Evolutionary conservation across 805 yeast genomes (phyloP).

Genomic region (Starmerella sirachaensis): DNA sequence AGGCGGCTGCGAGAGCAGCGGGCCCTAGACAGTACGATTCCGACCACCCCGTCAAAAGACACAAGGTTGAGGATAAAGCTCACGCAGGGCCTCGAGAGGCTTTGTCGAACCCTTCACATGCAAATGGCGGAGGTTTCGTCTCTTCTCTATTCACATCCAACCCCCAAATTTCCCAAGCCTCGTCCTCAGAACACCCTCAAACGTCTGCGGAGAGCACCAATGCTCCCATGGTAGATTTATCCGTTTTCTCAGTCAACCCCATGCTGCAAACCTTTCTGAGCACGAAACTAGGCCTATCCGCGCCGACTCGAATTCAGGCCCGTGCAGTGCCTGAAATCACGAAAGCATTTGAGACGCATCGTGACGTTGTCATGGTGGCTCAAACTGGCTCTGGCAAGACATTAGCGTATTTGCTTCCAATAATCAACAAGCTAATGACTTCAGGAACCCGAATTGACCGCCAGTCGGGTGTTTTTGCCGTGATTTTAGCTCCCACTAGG

Average conservation of each 20-base stretch:
- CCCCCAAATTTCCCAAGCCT: conserved; percentile 27
- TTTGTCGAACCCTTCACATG: neutral
- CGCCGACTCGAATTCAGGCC: conserved; percentile 81
- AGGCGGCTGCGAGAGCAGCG: neutral
- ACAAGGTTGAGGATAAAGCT: no score
- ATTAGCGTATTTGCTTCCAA: conserved; percentile 72
- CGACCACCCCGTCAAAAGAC: no score
- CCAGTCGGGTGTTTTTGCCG: conserved; percentile 67
- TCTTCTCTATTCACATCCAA: conserved; percentile 76
- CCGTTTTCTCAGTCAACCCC: conserved; percentile 23
- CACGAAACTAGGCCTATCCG: conserved; percentile 18
- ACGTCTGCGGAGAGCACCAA: conserved; percentile 54
- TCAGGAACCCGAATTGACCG: conserved; percentile 27
- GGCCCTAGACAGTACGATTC: neutral
- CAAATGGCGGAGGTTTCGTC: conserved; percentile 35
- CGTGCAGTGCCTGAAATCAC: conserved; percentile 54
- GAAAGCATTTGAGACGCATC: conserved; percentile 28
- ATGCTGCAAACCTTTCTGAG: conserved; percentile 6
- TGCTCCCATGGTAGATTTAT: conserved; percentile 65
- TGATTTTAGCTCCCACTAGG: conserved; percentile 85
- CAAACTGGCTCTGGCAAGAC: conserved; percentile 99
- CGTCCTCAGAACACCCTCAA: neutral
- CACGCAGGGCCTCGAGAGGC: no score
- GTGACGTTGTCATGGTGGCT: conserved; percentile 81
- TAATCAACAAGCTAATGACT: conserved; percentile 57